phyloP scores from a whole-genome alignment of 768 basidiomycete genomes.

The Xerocomellus chrysenteron region DNA sequence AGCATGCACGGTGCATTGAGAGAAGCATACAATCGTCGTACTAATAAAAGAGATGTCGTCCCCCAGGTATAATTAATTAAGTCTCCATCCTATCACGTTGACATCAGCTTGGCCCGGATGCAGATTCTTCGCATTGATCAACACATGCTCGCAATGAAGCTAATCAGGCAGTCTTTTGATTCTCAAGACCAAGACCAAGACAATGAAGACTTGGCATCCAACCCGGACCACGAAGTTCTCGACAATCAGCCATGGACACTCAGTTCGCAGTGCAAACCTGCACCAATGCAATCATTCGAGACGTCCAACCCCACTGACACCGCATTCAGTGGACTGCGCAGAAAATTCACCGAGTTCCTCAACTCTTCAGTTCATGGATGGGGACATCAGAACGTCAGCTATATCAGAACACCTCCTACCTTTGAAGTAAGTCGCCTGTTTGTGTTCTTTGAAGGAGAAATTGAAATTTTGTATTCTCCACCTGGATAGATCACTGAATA shows the following conservation, averaged over 20 bases:
- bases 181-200: not conserved
- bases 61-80: no score
- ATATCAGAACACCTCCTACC: not conserved
- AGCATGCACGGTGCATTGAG: conserved; percentile 30
- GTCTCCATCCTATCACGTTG: no score
- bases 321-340: not conserved
- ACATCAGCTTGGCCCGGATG: no score
- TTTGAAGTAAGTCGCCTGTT: not conserved
- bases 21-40: not conserved
- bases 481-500: conserved; percentile 18
- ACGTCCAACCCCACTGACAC: not conserved
- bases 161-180: not conserved
- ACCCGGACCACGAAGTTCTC: no score
- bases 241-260: no score
- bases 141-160: conserved; percentile 1
- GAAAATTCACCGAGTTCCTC: not conserved
- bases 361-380: not conserved
- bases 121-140: conserved; percentile 10
- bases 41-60: no score
- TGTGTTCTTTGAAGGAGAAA: not conserved
- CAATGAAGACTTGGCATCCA: no score
- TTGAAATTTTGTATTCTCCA: no score
- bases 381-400: not conserved
- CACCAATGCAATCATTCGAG: not conserved
- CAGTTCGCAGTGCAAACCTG: not conserved